Percentiles rank a stretch among this genome's conserved stretches.
Conservation (phyloP, 805 yeast genomes). For the Saturnispora besseyi region DNA sequence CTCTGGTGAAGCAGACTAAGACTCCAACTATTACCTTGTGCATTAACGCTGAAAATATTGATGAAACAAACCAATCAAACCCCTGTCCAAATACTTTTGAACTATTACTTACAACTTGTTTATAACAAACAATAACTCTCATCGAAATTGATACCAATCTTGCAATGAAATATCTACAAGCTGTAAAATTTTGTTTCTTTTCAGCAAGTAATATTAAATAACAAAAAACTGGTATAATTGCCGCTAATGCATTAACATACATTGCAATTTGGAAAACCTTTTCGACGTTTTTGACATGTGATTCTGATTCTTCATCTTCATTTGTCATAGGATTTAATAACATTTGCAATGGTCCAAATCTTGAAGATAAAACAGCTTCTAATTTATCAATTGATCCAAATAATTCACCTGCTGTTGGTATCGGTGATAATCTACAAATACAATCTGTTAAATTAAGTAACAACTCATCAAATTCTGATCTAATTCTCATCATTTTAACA, state of each 20-base stretch:
- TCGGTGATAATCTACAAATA: slow-evolving; percentile 33
- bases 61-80: slow-evolving; percentile 32
- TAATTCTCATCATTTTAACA: slow-evolving; percentile 25
- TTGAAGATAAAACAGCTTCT: slow-evolving; percentile 26
- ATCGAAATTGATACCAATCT: slow-evolving; percentile 26
- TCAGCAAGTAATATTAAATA: slow-evolving; percentile 35
- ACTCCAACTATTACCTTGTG: slow-evolving; percentile 27
- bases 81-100: slow-evolving; percentile 26
- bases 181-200: slow-evolving; percentile 16
- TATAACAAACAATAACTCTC: slow-evolving; percentile 31
- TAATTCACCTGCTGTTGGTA: slow-evolving; percentile 32
- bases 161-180: slow-evolving; percentile 30
- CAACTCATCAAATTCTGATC: slow-evolving; percentile 24
- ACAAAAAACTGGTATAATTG: slow-evolving; percentile 32
- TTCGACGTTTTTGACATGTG: slow-evolving; percentile 18
- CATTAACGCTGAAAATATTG: slow-evolving; percentile 28
- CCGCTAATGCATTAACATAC: slow-evolving; percentile 23
- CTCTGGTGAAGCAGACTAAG: slow-evolving; percentile 24
- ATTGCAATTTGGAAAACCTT: slow-evolving; percentile 17
- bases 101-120: slow-evolving; percentile 26
- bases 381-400: slow-evolving; percentile 28
- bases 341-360: slow-evolving; percentile 25
- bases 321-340: slow-evolving; percentile 18
- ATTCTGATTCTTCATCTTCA: slow-evolving; percentile 7
- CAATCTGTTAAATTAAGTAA: slow-evolving; percentile 29